Evolutionary conservation across 768 basidiomycete genomes (phyloP), one percentile per base, ranked within the genome.

Genomic region (Nevesoporus exiguus): DNA sequence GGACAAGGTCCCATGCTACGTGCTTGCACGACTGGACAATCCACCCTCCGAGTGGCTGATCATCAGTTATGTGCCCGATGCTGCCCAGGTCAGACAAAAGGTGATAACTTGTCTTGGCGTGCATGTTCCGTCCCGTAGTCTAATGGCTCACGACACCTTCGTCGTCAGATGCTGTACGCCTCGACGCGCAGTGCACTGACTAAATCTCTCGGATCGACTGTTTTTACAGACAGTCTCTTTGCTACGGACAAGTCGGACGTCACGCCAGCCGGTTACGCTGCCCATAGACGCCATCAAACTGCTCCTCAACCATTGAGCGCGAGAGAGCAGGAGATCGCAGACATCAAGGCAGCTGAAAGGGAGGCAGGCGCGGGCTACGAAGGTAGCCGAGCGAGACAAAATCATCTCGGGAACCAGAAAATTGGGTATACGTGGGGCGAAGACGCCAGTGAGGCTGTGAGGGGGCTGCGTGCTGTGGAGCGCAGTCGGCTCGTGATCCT

Each of bases 241-340:
- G 91, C 91, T 2, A 91, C 88, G 0, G 78, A 80, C 49, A 88
- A 84, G 66, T 73, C 71, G 13, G 86, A 91, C 59, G 61, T 88
- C 49, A 84, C 82, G 4, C 73, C 83, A 1, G 79, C 80, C 44
- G 83, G 88, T 0, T 94, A 96, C 61, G 78, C 80, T 21, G 79
- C 83, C 30, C 93, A 96, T 65, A 76, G 80, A 54, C 80, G 76
- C 15, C 89, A 93, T 64, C 68, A 81, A 46, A 74, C 80, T 30
- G 89, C 92, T 0, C 89, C 92, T 2, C 80, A 90, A 57, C 96
- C 94, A 1, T 76, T 97, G 61, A 92, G 86, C 36, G 80, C 82
- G 0, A 80, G 86, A 30, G 95, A 98, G 70, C 80, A 84, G 55
- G 93, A 95, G 67, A 77, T 96, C 57, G 86, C 80, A 0, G 84